A percentile compares a stretch with the other conserved stretches of the same genome.
Evolutionary conservation across 768 basidiomycete species (phyloP).

Genomic region (Inosperma sp.): DNA sequence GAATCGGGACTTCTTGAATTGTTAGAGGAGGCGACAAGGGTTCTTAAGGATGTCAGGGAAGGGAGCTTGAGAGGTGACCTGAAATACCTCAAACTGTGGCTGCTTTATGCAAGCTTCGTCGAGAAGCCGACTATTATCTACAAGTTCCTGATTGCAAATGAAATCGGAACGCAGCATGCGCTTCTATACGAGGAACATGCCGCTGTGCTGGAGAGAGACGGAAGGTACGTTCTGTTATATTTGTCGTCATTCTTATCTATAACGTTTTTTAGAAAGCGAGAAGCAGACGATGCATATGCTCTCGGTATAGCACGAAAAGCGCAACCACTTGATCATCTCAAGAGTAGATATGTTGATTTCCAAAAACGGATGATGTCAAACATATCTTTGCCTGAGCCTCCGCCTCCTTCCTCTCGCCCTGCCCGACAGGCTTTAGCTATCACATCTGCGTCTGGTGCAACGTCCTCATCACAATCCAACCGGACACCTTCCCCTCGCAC

Average conservation of each 20-base stretch:
- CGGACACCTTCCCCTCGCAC: conserved; percentile 20
- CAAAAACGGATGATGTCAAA: conserved; percentile 84
- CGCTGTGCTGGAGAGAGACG: conserved; percentile 72
- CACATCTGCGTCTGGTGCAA: conserved; percentile 42
- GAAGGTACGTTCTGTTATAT: conserved; percentile 50
- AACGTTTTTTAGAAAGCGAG: conserved; percentile 49
- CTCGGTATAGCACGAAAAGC: conserved; percentile 86
- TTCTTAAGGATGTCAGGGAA: conserved; percentile 70
- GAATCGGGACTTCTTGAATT: conserved; percentile 90
- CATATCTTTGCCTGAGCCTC: conserved; percentile 35
- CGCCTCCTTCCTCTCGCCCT: conserved; percentile 33
- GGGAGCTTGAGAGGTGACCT: conserved; percentile 74
- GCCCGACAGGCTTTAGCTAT: conserved; percentile 33
- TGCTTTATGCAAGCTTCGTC: conserved; percentile 88
- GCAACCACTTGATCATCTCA: conserved; percentile 72
- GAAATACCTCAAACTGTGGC: conserved; percentile 91
- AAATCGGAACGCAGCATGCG: conserved; percentile 79
- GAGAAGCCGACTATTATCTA: conserved; percentile 87
- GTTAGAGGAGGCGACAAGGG: conserved; percentile 86
- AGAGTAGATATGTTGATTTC: conserved; percentile 77
- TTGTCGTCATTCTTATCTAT: neutral
- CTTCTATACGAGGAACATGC: conserved; percentile 93
- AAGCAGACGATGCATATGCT: conserved; percentile 87
- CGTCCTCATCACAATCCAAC: conserved; percentile 34
- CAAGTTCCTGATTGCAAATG: conserved; percentile 84